Conservation (phyloP, 305 asterid genomes). For the Solanum hybrid region DNA sequence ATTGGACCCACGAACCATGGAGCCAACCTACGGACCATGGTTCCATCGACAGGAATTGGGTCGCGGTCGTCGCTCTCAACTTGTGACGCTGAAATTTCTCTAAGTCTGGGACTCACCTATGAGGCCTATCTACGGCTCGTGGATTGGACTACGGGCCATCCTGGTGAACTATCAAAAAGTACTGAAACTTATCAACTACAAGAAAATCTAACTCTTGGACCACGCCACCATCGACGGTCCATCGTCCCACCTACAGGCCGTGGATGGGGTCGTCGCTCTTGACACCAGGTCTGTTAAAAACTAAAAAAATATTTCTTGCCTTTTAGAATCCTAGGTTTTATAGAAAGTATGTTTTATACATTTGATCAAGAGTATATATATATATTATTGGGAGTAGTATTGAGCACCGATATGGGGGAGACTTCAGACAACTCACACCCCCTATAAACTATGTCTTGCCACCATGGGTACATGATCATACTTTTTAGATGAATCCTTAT, state of each 20-base stretch:
- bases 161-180: not conserved
- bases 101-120: not conserved
- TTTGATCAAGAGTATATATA: not conserved
- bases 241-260: not conserved
- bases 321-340: not conserved
- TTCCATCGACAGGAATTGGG: not conserved
- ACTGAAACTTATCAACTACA: not conserved
- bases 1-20: not conserved
- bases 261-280: not conserved
- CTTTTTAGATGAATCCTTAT: not conserved
- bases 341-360: not conserved
- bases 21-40: not conserved
- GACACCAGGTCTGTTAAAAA: not conserved
- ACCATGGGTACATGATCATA: not conserved
- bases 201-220: not conserved
- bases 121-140: not conserved
- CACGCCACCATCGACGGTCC: not conserved
- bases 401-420: not conserved
- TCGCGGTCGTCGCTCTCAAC: not conserved
- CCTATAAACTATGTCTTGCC: not conserved
- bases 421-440: not conserved
- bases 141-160: not conserved
- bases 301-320: not conserved
- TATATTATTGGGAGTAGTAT: not conserved
- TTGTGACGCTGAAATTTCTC: not conserved